Base-by-base conservation (phyloP, 768 basidiomycete species). In the Calocybe cyanea region DNA sequence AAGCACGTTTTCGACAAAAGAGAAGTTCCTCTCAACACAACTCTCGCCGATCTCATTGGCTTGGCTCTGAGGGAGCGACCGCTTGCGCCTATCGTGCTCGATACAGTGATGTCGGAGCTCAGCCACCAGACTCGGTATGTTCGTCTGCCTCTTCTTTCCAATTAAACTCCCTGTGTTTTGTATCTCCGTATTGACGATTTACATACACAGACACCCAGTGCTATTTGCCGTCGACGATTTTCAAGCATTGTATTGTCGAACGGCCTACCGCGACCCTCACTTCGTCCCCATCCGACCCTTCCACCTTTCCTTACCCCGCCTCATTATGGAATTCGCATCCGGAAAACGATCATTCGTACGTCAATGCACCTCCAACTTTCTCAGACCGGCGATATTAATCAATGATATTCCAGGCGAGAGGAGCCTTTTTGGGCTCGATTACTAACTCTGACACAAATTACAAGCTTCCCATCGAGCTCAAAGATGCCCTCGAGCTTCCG, bases 171-270 rank as follows among this genome's bases (percentile, higher is more conserved):
- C 21, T 41, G 6, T 28, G 25, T 28, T 11, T 5, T 28, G 25
- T 28, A 5, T n/a, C n/a, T n/a, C n/a, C n/a, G n/a, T 5, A 28
- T 28, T 28, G 25, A 28, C 25, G 32, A 36, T 10, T 23, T 30
- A 14, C 19, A 17, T 41, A 7, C 20, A 8, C 48, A 92, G 90
- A 35, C 69, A 73, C 56, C 91, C 91, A 0, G 85, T 95, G 2
- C 60, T 96, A 5, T 67, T 94, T 23, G 92, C 92, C 0, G 71
- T 94, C 1, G 93, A 96, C 53, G 92, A 95, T 55, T 81, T 90
- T 61, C 93, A 95, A 61, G 75, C 89, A 0, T 63, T 96, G 19
- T 92, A 88, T 57, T 70, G 77, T 58, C 66, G 70, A 37, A 79
- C 85, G 0, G 58, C 67, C 20, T 94, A 94, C 65, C 78, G 81